Evolutionary conservation across 225 moss, liverwort and hornwort genomes (phyloP), one percentile per base, ranked within the genome.

Genomic region (Lunularia cruciata): DNA sequence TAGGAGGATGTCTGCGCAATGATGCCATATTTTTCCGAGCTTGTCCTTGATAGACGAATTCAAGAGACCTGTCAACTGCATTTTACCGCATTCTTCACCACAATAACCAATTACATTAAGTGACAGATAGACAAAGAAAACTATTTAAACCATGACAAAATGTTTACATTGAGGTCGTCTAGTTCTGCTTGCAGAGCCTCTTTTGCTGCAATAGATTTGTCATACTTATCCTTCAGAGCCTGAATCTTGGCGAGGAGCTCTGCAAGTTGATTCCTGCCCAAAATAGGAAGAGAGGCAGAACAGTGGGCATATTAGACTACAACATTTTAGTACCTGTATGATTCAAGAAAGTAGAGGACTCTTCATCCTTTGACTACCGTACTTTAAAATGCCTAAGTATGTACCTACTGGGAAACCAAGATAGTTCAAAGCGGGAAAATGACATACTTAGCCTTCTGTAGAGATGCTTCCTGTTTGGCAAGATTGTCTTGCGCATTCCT

Each of bases 201-300:
- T 70, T 91, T 91, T 22, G 86, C 79, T 71, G 74, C 57, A 59
- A 87, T 88, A 12, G 91, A 91, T 43, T 80, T 83, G 55, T 91
- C 85, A 67, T 91, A 91, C 55, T 88, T 91, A 68, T 91, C 86
- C 81, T 87, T 91, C 15, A 91, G 74, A 38, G 76, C 48, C 70
- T 86, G 86, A 11, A 91, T 85, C 74, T 91, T 91, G 37, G 83
- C 79, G 70, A 86, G 74, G 19, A 91, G 80, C 40, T 91, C 91
- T 34, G 81, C 82, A 34, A 91, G 81, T 63, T 91, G 85, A 79
- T 77, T 86, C 65, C 88, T 91, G 78, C 47, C 18, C 6, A 13
- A 8, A 32, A 57, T 12, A 35, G 32, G 15, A 56, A 42, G 33
- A 66, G 34, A 15, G 26, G 22, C 37, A 22, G 22, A 38, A 12